Evolutionary conservation across 805 yeast genomes (phyloP).

Genomic region (Groenewaldozyma salmanticensis): DNA sequence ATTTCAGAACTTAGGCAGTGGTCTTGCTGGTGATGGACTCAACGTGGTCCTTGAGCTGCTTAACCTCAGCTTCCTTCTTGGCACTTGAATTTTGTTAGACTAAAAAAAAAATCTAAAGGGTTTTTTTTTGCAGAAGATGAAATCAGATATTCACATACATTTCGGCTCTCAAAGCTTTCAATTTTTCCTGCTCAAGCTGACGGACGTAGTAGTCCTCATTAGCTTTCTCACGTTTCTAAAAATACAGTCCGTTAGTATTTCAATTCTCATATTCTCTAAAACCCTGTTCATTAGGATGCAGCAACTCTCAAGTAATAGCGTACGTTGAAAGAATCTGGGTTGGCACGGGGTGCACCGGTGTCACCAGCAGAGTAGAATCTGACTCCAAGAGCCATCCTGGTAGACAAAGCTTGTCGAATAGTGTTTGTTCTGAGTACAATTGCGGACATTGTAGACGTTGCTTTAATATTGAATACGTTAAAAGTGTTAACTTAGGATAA

Average conservation of each 20-base stretch:
- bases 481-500: no score
- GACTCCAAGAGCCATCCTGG: slow-evolving; percentile 1
- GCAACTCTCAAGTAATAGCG: slow-evolving; percentile 18
- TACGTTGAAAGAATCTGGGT: slow-evolving; percentile 51
- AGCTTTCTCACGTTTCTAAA: slow-evolving; percentile 82
- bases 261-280: background rate
- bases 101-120: background rate
- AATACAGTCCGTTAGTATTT: slow-evolving; percentile 9
- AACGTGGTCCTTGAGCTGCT: slow-evolving; percentile 22
- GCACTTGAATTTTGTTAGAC: slow-evolving; percentile 4
- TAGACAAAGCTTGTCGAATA: slow-evolving; percentile 1
- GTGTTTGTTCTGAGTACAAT: slow-evolving; percentile 5
- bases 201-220: slow-evolving; percentile 78
- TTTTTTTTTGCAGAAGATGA: no score
- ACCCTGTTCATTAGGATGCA: background rate
- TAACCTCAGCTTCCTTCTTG: slow-evolving; percentile 21
- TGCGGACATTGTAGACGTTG: background rate
- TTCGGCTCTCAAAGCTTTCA: slow-evolving; percentile 59
- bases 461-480: no score
- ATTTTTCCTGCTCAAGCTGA: slow-evolving; percentile 84
- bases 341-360: slow-evolving; percentile 49
- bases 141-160: slow-evolving; percentile 24
- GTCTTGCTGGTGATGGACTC: slow-evolving; percentile 21
- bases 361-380: slow-evolving; percentile 47
- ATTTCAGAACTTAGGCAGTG: no score